Evolutionary conservation across 192 early-diverging fungal genomes (phyloP), one percentile per base, ranked within the genome.

Genomic region (Coemansia pectinata): DNA sequence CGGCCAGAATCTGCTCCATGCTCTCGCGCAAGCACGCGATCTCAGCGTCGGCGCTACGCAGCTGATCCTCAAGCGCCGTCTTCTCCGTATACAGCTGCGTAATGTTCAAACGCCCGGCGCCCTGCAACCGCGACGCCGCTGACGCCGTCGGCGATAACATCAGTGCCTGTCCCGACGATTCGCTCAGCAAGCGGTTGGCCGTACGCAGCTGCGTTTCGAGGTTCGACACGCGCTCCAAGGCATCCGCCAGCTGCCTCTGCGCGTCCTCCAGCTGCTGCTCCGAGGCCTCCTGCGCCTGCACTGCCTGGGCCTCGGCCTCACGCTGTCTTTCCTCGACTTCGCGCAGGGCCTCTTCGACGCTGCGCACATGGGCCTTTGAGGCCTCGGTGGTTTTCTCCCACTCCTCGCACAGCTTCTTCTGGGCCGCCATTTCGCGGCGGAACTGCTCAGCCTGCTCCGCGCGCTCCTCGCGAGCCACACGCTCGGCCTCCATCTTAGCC

Each of bases 21-120:
- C 79, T 72, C 69, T 86, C 85, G 21, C 85, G 84, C 47, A 89
- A 71, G 9, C 79, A 67, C 6, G 66, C 66, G 5, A 81, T 77
- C 50, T 90, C 89, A 0, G 67, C 42, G 33, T 85, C 81, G 36
- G 86, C 84, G 17, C 63, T 70, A 21, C 66, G 34, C 48, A 87
- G 72, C n/a, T 82, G 75, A 34, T 74, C 78, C 65, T 89, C 85
- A 14, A 89, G 76, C 25, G 78, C 81, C 23, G 85, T 64, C 65
- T 88, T 87, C 11, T 89, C 87, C 38, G 88, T 62, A 62, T 87
- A 89, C 48, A 89, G 84, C 73, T 91, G 82, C 27, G 89, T 91
- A 23, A 91, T 85, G 33, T 86, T 86, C 59, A 89, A 77, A 39
- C 84, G 83, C 27, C 62, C 65, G 21, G 73, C 36, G 27, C 79